A percentile compares a stretch with the other conserved stretches of the same genome.
These are phyloP conservation scores for Fomitopsis palustris DNA, from an alignment of 1,284 basidiomycete species.

Conservation along the genomic window DNA sequence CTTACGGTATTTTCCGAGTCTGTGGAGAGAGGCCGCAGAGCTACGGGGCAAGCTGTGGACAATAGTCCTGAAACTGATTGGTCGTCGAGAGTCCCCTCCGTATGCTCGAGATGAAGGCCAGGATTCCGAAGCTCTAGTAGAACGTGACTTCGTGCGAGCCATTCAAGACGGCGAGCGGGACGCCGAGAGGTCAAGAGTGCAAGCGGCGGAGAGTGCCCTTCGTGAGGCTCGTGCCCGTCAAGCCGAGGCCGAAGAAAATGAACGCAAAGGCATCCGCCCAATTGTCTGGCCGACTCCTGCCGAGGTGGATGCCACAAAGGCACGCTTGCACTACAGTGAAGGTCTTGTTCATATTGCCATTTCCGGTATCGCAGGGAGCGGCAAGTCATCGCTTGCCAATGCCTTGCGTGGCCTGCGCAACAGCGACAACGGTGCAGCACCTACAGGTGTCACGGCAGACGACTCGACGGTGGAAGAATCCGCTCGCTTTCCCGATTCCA, in stretches of 20 bases:
- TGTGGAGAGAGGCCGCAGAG: too few species aligned
- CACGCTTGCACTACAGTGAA: neutral
- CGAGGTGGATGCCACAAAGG: neutral
- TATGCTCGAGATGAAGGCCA: too few species aligned
- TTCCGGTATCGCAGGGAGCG: slow-evolving; percentile 2
- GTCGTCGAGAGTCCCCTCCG: too few species aligned
- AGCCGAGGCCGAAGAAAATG: neutral
- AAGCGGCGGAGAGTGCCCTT: neutral
- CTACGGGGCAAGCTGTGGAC: too few species aligned
- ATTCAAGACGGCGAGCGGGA: neutral
- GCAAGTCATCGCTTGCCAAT: slow-evolving; percentile 8
- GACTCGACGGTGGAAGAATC: neutral
- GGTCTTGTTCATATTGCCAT: slow-evolving; percentile 1
- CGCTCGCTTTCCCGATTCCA: neutral
- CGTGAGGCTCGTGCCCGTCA: neutral
- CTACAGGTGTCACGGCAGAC: neutral
- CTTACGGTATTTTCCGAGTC: too few species aligned
- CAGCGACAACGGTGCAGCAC: neutral
- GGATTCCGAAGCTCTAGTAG: too few species aligned
- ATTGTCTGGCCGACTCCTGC: neutral
- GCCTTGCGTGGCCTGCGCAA: slow-evolving; percentile 3
- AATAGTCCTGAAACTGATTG: too few species aligned
- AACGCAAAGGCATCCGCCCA: neutral
- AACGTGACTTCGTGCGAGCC: neutral
- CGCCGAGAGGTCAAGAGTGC: neutral